These are phyloP conservation scores for Discostella stelligeroides DNA, from an alignment of 108 stramenopile genomes.

Conservation along the genomic window DNA sequence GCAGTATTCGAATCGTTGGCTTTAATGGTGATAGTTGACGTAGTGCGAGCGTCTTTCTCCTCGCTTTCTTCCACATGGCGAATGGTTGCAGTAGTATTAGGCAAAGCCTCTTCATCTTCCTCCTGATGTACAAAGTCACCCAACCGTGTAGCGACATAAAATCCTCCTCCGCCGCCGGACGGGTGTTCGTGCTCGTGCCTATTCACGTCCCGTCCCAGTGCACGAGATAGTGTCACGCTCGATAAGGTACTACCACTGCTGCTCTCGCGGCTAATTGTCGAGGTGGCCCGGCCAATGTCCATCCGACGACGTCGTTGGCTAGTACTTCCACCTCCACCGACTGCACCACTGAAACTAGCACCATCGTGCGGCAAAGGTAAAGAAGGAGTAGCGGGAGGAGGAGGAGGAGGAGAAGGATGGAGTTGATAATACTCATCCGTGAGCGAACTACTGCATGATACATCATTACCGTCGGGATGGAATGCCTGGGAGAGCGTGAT, in stretches of 20 bases:
- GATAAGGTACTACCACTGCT: constrained; percentile 16
- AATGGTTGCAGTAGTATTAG: background rate
- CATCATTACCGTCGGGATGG: constrained; percentile 8
- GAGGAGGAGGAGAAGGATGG: background rate
- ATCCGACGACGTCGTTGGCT: background rate
- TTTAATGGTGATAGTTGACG: too few relatives aligned
- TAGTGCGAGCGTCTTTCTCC: too few relatives aligned
- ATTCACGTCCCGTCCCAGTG: constrained; percentile 19
- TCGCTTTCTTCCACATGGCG: background rate
- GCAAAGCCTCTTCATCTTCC: background rate
- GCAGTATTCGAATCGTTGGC: too few relatives aligned
- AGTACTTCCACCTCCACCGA: too few relatives aligned
- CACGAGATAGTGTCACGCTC: constrained; percentile 41
- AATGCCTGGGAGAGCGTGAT: constrained; percentile 49
- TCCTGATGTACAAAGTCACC: constrained; percentile 37
- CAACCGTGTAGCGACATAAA: constrained; percentile 37
- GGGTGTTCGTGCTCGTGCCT: constrained; percentile 31
- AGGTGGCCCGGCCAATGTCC: background rate
- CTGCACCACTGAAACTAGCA: too few relatives aligned
- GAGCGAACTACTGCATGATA: constrained; percentile 25
- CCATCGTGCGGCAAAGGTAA: background rate
- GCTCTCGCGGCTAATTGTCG: constrained; percentile 13
- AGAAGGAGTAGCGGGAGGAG: too few relatives aligned
- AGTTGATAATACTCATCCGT: constrained; percentile 12
- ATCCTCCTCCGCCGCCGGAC: constrained; percentile 17